phyloP scores from a whole-genome alignment of 164 flowering plant species.

The Tetrastigma voinierianum region DNA sequence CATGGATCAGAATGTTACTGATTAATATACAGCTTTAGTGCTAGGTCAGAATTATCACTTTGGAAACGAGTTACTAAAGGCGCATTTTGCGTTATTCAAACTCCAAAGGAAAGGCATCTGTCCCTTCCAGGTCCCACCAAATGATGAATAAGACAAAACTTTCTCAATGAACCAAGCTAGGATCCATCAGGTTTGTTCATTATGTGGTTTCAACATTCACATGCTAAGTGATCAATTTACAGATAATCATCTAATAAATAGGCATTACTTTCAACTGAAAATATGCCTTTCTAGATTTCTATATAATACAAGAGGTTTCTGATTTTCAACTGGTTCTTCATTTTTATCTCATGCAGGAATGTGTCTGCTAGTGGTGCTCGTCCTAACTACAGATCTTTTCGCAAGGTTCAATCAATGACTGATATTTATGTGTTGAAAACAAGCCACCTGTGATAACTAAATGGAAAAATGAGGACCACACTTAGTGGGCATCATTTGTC shows the following conservation, averaged over 20 bases:
- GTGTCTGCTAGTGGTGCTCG: conserved; percentile 96
- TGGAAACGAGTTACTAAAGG: conserved; percentile 93
- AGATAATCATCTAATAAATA: no score
- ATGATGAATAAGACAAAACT: conserved; percentile 80
- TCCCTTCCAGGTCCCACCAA: conserved; percentile 82
- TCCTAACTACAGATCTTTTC: conserved; percentile 89
- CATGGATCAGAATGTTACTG: conserved; percentile 92
- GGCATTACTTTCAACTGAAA: no score
- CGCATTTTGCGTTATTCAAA: conserved; percentile 79
- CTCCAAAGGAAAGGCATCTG: conserved; percentile 77
- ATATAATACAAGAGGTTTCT: not conserved
- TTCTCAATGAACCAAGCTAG: conserved; percentile 99
- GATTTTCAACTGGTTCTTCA: not conserved
- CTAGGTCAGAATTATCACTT: conserved; percentile 77
- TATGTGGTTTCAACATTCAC: not conserved
- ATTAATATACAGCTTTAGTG: conserved; percentile 95
- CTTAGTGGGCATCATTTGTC: conserved; percentile 77
- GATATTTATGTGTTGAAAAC: conserved; percentile 71
- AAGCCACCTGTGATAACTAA: conserved; percentile 58
- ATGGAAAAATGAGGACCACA: conserved; percentile 64
- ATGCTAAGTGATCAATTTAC: no score
- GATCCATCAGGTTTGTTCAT: conserved; percentile 80
- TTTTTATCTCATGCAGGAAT: conserved; percentile 55
- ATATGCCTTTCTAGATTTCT: not conserved
- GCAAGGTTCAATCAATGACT: conserved; percentile 91